phyloP scores from a whole-genome alignment of 768 basidiomycete species.

The Naganishia antarctica region DNA sequence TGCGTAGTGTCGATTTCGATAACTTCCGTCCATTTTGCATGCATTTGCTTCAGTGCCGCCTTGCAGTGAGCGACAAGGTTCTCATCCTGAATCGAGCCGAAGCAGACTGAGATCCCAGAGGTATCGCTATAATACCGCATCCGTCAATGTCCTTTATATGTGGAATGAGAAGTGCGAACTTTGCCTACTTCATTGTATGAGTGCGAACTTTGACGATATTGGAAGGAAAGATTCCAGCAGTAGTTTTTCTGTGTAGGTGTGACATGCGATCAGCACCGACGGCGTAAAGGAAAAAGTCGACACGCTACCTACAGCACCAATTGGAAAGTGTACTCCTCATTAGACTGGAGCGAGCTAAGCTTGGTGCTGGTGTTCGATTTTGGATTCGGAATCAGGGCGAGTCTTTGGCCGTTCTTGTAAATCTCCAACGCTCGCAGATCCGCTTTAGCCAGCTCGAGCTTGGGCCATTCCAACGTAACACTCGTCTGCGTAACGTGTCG shows the following conservation, averaged over 20 bases:
- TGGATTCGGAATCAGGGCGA: constrained; percentile 78
- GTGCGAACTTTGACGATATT: constrained; percentile 77
- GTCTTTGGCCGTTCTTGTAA: constrained; percentile 82
- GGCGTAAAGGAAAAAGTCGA: too few relatives aligned
- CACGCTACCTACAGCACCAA: constrained; percentile 66
- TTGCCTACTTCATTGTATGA: constrained; percentile 66
- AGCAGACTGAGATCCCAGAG: constrained; percentile 89
- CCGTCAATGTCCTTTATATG: too few relatives aligned
- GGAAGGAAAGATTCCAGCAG: constrained; percentile 82
- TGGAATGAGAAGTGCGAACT: not conserved
- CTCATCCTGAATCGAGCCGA: constrained; percentile 78
- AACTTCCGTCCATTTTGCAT: constrained; percentile 80
- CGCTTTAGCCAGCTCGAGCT: constrained; percentile 74
- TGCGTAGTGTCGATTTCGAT: constrained; percentile 98
- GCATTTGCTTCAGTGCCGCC: constrained; percentile 74
- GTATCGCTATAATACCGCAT: constrained; percentile 60
- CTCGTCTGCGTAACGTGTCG: constrained; percentile 95
- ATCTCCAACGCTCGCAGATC: constrained; percentile 85
- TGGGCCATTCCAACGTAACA: constrained; percentile 91
- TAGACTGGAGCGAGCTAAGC: constrained; percentile 57
- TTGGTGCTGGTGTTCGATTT: constrained; percentile 80
- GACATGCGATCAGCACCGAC: not conserved
- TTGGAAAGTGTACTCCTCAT: constrained; percentile 84
- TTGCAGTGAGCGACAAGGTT: constrained; percentile 75
- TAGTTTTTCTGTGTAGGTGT: constrained; percentile 55